Percentiles rank a stretch among this genome's conserved stretches.
These are phyloP conservation scores for Linum usitatissimum DNA, from an alignment of 345 rosid genomes.

Conservation along the genomic window DNA sequence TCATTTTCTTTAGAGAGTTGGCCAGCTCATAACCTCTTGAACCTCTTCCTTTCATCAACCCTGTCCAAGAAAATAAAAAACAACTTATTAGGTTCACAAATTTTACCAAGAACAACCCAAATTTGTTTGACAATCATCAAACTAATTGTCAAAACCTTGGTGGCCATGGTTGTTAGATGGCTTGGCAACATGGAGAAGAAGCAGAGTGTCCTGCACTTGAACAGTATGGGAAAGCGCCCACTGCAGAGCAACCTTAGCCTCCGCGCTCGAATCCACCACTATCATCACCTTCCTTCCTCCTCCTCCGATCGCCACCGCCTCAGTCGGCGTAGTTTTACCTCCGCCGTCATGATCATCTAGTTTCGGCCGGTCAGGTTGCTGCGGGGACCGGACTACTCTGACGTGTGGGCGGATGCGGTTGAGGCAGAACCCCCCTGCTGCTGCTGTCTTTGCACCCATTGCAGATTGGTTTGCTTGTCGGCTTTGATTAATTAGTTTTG, in stretches of 20 bases:
- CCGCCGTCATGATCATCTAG: constrained; percentile 1
- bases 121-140: too few relatives aligned
- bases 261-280: constrained; percentile 67
- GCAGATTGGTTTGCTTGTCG: not conserved
- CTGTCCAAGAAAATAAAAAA: constrained; percentile 7
- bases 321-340: constrained; percentile 9
- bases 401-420: constrained; percentile 73
- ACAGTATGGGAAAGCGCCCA: constrained; percentile 88
- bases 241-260: constrained; percentile 71
- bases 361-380: constrained; percentile 13
- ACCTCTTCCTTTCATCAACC: constrained; percentile 29
- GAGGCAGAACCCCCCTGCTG: constrained; percentile 54
- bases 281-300: constrained; percentile 67
- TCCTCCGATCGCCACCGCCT: constrained; percentile 13
- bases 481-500: too few relatives aligned
- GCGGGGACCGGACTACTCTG: constrained; percentile 62
- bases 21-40: constrained; percentile 43
- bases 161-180: constrained; percentile 36
- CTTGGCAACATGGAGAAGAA: constrained; percentile 61
- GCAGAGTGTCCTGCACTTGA: constrained; percentile 56
- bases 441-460: constrained; percentile 26
- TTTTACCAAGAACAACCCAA: too few relatives aligned
- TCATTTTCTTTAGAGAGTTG: constrained; percentile 43
- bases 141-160: too few relatives aligned
- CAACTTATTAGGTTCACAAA: too few relatives aligned